A percentile compares a stretch with the other conserved stretches of the same genome.
Conservation (phyloP, 2,329 filamentous ascomycete species). For the Colletotrichum siamense region DNA sequence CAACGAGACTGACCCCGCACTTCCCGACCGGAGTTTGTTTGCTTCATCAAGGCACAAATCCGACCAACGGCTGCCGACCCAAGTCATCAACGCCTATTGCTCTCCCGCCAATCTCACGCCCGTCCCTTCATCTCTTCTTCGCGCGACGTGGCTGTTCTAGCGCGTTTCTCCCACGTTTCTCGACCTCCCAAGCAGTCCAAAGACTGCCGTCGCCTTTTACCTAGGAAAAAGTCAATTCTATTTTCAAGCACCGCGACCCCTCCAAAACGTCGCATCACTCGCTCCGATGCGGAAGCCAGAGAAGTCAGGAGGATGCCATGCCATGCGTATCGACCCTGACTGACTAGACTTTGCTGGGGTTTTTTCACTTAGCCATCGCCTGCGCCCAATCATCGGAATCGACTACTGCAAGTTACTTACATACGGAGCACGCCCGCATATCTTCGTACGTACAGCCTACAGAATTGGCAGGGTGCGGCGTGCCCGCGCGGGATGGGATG, state of each 20-base stretch:
- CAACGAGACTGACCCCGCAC: background rate
- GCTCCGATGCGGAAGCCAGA: background rate
- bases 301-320: background rate
- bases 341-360: background rate
- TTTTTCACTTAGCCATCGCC: background rate
- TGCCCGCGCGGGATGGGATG: background rate
- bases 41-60: background rate
- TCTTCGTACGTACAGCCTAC: conserved; percentile 9
- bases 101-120: background rate
- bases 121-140: background rate
- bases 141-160: conserved; percentile 5
- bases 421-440: conserved; percentile 13
- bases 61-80: background rate
- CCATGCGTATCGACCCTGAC: background rate
- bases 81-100: background rate
- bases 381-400: background rate
- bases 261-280: background rate
- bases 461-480: conserved; percentile 6
- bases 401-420: conserved; percentile 19
- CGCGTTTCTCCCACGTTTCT: background rate
- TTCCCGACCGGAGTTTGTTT: background rate
- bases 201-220: background rate
- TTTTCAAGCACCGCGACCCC: background rate
- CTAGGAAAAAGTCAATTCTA: background rate
- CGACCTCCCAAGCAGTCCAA: background rate